phyloP scores from a whole-genome alignment of 1,284 basidiomycete genomes.

The Rhodotorula sp. region DNA sequence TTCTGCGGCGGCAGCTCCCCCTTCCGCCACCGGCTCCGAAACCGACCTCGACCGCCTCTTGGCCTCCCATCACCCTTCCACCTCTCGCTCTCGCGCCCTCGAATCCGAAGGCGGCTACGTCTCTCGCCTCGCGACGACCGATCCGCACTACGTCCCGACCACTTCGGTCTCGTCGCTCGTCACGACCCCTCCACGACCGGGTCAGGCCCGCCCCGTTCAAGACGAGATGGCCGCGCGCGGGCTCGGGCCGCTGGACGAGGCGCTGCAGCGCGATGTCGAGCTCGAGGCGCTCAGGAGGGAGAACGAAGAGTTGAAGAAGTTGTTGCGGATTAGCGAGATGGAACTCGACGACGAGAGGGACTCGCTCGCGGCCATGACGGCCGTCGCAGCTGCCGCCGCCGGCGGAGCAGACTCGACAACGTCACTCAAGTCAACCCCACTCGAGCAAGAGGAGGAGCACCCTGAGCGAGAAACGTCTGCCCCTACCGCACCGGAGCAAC shows the following conservation, averaged over 20 bases:
- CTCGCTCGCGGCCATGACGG: not conserved
- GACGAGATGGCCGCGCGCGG: slow-evolving; percentile 49
- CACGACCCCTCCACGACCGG: slow-evolving; percentile 21
- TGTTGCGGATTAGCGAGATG: slow-evolving; percentile 24
- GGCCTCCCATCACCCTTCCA: slow-evolving; percentile 28
- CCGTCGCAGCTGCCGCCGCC: not conserved
- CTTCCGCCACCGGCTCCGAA: not conserved
- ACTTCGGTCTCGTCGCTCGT: slow-evolving; percentile 37
- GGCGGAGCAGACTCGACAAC: not conserved
- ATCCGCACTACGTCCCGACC: slow-evolving; percentile 33
- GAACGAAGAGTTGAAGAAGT: slow-evolving; percentile 67
- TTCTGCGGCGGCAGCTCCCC: not conserved
- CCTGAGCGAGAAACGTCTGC: no score
- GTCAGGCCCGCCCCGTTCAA: slow-evolving; percentile 40
- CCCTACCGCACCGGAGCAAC: no score
- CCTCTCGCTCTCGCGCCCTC: slow-evolving; percentile 10
- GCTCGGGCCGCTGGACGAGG: slow-evolving; percentile 64
- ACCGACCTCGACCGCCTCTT: slow-evolving; percentile 17
- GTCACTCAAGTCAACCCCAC: no score
- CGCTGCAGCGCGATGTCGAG: slow-evolving; percentile 76
- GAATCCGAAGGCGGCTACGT: slow-evolving; percentile 42
- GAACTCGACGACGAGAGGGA: slow-evolving; percentile 50
- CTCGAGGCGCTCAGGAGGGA: slow-evolving; percentile 73
- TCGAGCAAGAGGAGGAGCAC: no score
- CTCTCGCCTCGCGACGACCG: slow-evolving; percentile 10